These are phyloP conservation scores for Rhodocollybia butyracea DNA, from an alignment of 768 basidiomycete species.

Conservation along the genomic window DNA sequence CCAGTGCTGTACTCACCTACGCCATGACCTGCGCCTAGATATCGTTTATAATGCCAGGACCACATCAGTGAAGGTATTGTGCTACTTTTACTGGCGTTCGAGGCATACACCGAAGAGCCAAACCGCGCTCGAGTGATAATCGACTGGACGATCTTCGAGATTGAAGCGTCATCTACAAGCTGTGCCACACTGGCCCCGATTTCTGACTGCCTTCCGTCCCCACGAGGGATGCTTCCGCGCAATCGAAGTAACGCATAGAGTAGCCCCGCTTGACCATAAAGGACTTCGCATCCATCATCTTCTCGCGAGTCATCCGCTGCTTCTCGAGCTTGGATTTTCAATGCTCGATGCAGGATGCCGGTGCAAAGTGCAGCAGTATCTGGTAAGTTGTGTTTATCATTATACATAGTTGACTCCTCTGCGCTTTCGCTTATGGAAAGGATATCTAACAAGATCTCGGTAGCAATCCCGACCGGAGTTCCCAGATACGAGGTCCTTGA, in stretches of 20 bases:
- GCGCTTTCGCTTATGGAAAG: not conserved
- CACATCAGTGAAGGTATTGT: constrained; percentile 49
- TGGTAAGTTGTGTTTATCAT: not conserved
- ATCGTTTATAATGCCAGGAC: constrained; percentile 55
- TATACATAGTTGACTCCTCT: not conserved
- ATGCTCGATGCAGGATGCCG: not conserved
- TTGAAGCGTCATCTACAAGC: constrained; percentile 31
- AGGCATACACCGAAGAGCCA: constrained; percentile 12
- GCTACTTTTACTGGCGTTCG: constrained; percentile 4
- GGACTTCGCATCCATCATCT: constrained; percentile 52
- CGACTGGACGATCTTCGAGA: constrained; percentile 37
- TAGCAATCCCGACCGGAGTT: constrained; percentile 8
- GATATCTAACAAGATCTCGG: not conserved
- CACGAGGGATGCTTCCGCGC: constrained; percentile 20
- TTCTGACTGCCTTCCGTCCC: not conserved
- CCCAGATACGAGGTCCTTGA: constrained; percentile 1
- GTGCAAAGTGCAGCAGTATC: too few relatives aligned
- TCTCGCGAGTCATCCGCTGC: constrained; percentile 14
- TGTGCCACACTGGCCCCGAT: constrained; percentile 4
- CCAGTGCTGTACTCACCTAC: constrained; percentile 36
- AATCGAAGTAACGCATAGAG: constrained; percentile 50
- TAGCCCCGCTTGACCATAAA: constrained; percentile 58
- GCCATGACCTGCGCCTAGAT: constrained; percentile 60
- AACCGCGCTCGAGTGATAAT: constrained; percentile 42
- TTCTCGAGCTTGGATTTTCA: not conserved